Evolutionary conservation across 495 filamentous ascomycete species (phyloP).

Genomic region (Sphaerosporella brunnea): DNA sequence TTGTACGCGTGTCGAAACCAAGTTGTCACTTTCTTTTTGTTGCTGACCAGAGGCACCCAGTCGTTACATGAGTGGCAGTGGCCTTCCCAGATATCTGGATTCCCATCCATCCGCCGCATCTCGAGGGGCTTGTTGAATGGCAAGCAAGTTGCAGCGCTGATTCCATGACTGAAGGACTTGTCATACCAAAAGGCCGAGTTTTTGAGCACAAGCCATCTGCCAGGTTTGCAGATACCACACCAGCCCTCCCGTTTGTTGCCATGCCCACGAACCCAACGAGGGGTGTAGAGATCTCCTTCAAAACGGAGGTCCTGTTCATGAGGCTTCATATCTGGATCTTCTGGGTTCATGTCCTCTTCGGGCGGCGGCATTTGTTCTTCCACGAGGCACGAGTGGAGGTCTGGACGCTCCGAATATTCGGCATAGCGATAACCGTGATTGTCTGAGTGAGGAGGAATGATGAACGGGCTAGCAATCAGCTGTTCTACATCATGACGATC

Average conservation of each 20-base stretch:
- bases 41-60: constrained; percentile 62
- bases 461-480: constrained; percentile 21
- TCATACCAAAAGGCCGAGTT: constrained; percentile 79
- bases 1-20: constrained; percentile 77
- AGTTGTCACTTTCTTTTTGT: constrained; percentile 71
- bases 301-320: constrained; percentile 65
- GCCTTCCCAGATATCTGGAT: constrained; percentile 65
- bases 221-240: constrained; percentile 70
- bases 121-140: constrained; percentile 56
- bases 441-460: constrained; percentile 48
- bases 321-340: constrained; percentile 48
- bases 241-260: constrained; percentile 71
- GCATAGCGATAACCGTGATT: constrained; percentile 44
- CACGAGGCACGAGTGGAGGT: constrained; percentile 51
- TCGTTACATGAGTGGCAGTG: constrained; percentile 59
- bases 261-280: constrained; percentile 57
- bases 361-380: constrained; percentile 52
- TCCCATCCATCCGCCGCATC: constrained; percentile 57
- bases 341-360: constrained; percentile 55
- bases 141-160: constrained; percentile 57
- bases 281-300: constrained; percentile 60
- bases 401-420: constrained; percentile 49
- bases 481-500: constrained; percentile 15
- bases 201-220: constrained; percentile 64
- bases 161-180: constrained; percentile 65